Evolutionary conservation across 352 stramenopile genomes (phyloP).

Genomic region (Phytophthora sp.): DNA sequence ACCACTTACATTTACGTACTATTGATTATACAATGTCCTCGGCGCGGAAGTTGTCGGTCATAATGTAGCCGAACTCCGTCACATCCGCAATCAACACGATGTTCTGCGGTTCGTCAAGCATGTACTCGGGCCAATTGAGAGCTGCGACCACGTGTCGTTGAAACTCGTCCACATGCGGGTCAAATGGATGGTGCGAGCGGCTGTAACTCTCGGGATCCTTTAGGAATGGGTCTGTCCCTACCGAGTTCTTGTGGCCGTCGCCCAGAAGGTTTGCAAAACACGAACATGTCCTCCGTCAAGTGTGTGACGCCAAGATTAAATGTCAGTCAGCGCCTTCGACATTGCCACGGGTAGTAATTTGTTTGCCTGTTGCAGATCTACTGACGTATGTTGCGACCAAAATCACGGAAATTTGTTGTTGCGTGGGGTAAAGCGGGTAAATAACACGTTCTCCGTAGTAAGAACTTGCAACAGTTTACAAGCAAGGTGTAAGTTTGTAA

Average conservation of each 20-base stretch:
- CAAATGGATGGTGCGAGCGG: constrained; percentile 26
- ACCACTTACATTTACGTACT: not conserved
- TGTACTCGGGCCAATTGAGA: constrained; percentile 40
- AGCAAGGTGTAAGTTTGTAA: too few species aligned
- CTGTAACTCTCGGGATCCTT: constrained; percentile 17
- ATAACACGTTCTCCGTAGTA: too few species aligned
- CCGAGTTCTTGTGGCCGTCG: constrained; percentile 35
- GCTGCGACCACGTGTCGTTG: constrained; percentile 17
- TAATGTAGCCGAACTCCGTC: constrained; percentile 24
- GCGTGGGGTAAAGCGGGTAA: too few species aligned
- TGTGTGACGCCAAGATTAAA: constrained; percentile 28
- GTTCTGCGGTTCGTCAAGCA: constrained; percentile 20
- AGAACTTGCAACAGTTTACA: too few species aligned
- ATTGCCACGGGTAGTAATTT: too few species aligned
- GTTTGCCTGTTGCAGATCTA: too few species aligned
- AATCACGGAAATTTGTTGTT: too few species aligned
- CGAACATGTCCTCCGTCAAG: constrained; percentile 37
- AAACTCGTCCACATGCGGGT: constrained; percentile 38
- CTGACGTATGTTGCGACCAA: too few species aligned
- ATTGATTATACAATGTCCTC: constrained; percentile 23
- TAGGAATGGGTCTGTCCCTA: constrained; percentile 32
- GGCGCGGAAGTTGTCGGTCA: constrained; percentile 20
- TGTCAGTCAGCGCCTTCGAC: too few species aligned
- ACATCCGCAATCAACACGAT: constrained; percentile 35
- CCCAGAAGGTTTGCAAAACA: constrained; percentile 41